Evolutionary conservation across 768 basidiomycete genomes (phyloP).

Genomic region (Omphalotus guepiniiformis): DNA sequence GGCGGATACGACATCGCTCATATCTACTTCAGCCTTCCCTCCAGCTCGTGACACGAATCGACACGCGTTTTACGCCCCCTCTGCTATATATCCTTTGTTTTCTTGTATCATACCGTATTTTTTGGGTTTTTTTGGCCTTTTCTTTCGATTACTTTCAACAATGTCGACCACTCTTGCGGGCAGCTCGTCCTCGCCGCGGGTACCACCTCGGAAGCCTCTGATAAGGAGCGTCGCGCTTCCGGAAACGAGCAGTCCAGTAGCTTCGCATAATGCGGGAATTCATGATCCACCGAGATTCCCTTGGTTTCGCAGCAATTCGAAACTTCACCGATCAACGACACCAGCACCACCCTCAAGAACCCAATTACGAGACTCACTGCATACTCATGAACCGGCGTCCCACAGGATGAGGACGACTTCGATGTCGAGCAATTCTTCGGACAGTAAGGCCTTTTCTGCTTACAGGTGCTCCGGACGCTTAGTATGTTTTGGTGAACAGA

Average conservation of each 20-base stretch:
- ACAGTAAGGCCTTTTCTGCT: not conserved
- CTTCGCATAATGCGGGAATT: not conserved
- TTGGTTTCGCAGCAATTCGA: not conserved
- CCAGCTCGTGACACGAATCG: constrained; percentile 5
- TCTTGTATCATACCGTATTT: not conserved
- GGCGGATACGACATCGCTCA: not conserved
- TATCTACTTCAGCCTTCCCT: not conserved
- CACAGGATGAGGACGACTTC: constrained; percentile 1
- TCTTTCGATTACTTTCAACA: too few relatives aligned
- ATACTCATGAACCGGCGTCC: not conserved
- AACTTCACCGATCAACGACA: not conserved
- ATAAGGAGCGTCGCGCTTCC: constrained; percentile 4
- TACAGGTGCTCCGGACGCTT: not conserved
- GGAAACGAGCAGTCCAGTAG: not conserved
- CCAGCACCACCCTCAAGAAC: constrained; percentile 1
- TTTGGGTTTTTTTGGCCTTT: too few relatives aligned
- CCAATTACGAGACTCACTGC: not conserved
- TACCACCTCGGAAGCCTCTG: constrained; percentile 3
- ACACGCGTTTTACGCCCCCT: constrained; percentile 4
- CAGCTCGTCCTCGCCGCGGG: not conserved
- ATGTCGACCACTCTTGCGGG: not conserved
- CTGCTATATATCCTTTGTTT: not conserved
- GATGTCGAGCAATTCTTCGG: constrained; percentile 4
- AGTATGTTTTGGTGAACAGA: not conserved
- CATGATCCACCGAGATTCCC: not conserved